Evolutionary conservation across 2,329 filamentous ascomycete species (phyloP).

Genomic region (Bipolaris bicolor): DNA sequence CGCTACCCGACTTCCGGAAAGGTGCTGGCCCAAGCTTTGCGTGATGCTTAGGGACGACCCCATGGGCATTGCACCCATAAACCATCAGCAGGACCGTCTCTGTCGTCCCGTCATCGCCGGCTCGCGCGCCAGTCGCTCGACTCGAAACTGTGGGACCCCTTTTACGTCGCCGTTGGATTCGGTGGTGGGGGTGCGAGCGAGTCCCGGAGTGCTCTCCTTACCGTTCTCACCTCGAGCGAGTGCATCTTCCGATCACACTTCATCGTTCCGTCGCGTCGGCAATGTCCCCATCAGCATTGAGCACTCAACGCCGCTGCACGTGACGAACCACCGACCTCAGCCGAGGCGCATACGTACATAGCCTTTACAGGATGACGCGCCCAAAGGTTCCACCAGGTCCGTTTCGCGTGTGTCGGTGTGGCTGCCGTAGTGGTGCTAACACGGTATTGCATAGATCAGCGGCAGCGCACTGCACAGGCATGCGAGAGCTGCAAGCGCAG

Average conservation of each 20-base stretch:
- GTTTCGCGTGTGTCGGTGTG: slow-evolving; percentile 17
- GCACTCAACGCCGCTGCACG: slow-evolving; percentile 25
- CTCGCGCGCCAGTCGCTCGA: slow-evolving; percentile 9
- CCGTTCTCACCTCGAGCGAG: slow-evolving; percentile 19
- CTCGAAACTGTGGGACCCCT: slow-evolving; percentile 11
- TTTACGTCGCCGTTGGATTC: neutral
- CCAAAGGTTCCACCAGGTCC: slow-evolving; percentile 45
- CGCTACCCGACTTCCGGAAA: slow-evolving; percentile 14
- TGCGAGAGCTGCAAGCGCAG: slow-evolving; percentile 70
- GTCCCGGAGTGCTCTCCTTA: slow-evolving; percentile 15
- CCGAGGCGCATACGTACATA: slow-evolving; percentile 15
- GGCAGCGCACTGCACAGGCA: slow-evolving; percentile 67
- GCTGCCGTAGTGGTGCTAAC: slow-evolving; percentile 21
- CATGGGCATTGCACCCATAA: slow-evolving; percentile 4
- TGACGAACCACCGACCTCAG: slow-evolving; percentile 21
- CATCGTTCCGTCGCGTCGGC: slow-evolving; percentile 35
- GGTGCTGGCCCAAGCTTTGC: slow-evolving; percentile 5
- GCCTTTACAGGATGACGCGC: slow-evolving; percentile 36
- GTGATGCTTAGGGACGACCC: slow-evolving; percentile 3
- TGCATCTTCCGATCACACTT: slow-evolving; percentile 41
- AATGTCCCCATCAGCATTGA: slow-evolving; percentile 21
- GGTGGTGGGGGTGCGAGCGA: slow-evolving; percentile 11
- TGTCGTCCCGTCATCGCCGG: slow-evolving; percentile 8
- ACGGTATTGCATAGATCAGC: slow-evolving; percentile 65
- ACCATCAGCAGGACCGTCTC: slow-evolving; percentile 3